Evolutionary conservation across 2,329 filamentous ascomycete genomes (phyloP), one percentile per base, ranked within the genome.

Genomic region (Penicillium sp.): DNA sequence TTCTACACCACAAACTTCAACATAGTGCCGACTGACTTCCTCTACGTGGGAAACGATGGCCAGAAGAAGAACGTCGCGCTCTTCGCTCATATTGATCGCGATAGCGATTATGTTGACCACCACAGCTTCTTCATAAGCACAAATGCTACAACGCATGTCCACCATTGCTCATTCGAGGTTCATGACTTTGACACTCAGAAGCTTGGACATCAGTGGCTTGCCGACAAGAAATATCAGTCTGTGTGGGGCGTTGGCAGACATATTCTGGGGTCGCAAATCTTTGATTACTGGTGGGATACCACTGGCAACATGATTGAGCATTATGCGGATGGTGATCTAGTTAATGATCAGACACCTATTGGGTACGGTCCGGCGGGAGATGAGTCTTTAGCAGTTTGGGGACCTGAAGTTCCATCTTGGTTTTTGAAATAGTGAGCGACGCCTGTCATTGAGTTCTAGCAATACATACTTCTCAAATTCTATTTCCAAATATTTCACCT

Each of bases 171-270:
- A 0, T 85, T 83, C 54, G 83, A 85, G 59, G 81, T 84, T 0
- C 80, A 84, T 50, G 81, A 85, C 62, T 83, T 83, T 54, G 83
- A 85, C 60, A 81, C 80, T 1, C 83, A 86, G 74, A 72, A 77
- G 3, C 68, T 85, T 1, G 84, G 84, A 0, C 84, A 86, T 65
- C 78, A 84, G 56, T 85, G 81, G 80, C 71, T 86, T 35, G 76
- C 72, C 0, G 64, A 73, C 10, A 81, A 82, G 60, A 78, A 76
- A 0, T 85, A 83, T 56, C 74, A 73, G 59, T 73, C 70, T 33
- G 79, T 81, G 2, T 85, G 83, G 83, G 83, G 83, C 0, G 78
- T 85, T 4, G 83, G 83, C 0, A 69, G 83, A 24, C 82, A 84
- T 71, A 80, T 84, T 45, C 67, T 84, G n/a, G 82, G 82, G 0